Evolutionary conservation across 371 early-diverging fungal species (phyloP).

Genomic region (Apophysomyces variabilis): DNA sequence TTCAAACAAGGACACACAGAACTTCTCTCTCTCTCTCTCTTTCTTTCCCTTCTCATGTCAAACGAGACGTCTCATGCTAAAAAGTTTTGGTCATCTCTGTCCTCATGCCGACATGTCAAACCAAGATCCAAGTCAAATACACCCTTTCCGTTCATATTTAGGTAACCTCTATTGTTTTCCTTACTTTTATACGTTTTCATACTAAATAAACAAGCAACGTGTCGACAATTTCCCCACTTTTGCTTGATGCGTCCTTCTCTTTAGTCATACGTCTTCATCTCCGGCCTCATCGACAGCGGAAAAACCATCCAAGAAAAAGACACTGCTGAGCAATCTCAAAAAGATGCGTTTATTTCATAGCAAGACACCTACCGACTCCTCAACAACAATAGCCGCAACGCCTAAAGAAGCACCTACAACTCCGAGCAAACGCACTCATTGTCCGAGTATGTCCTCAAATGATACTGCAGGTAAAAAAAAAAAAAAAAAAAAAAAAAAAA

Average conservation of each 20-base stretch:
- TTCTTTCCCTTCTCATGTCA: background rate
- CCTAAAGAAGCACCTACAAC: background rate
- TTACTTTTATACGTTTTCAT: background rate
- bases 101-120: background rate
- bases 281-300: background rate
- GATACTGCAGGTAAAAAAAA: background rate
- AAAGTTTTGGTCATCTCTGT: constrained; percentile 5
- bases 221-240: too few species aligned
- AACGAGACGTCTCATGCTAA: background rate
- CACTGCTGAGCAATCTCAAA: background rate
- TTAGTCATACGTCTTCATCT: constrained; percentile 5
- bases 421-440: background rate
- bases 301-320: background rate
- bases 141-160: background rate
- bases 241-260: too few species aligned
- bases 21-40: too few species aligned
- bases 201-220: background rate
- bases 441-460: constrained; percentile 2
- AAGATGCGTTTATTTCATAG: background rate
- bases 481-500: too few species aligned
- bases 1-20: background rate
- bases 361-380: background rate
- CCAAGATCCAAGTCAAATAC: background rate
- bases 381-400: background rate
- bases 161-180: background rate